Evolutionary conservation across 495 filamentous ascomycete genomes (phyloP).

Genomic region (Penicillium argentinense): DNA sequence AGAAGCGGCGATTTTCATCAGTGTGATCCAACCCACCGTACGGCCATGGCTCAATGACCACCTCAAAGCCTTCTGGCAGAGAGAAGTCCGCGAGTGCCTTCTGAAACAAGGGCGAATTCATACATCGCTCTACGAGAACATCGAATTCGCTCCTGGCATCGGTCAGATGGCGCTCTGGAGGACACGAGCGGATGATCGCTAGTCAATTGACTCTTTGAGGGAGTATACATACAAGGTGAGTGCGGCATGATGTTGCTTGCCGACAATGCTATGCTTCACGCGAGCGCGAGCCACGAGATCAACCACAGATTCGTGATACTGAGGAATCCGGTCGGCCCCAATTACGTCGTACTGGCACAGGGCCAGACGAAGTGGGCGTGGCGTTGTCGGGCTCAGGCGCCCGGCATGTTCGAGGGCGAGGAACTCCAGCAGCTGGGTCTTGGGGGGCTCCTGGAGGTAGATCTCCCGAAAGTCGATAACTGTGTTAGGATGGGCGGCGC

Average conservation of each 20-base stretch:
- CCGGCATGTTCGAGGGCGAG: slow-evolving; percentile 52
- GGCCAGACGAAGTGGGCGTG: slow-evolving; percentile 58
- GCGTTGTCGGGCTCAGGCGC: slow-evolving; percentile 43
- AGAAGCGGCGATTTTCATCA: slow-evolving; percentile 55
- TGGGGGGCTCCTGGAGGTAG: slow-evolving; percentile 52
- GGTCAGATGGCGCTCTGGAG: too few relatives aligned
- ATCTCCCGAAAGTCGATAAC: slow-evolving; percentile 55
- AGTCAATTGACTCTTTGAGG: background rate
- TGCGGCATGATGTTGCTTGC: slow-evolving; percentile 58
- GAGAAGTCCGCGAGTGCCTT: slow-evolving; percentile 58
- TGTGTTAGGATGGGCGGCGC: slow-evolving; percentile 37
- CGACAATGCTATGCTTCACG: slow-evolving; percentile 53
- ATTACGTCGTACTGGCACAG: slow-evolving; percentile 67
- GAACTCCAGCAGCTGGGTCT: slow-evolving; percentile 45
- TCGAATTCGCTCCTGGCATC: slow-evolving; percentile 63
- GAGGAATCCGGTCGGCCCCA: slow-evolving; percentile 52
- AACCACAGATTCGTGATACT: slow-evolving; percentile 63
- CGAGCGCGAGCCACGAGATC: slow-evolving; percentile 52
- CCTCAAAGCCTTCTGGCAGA: slow-evolving; percentile 60
- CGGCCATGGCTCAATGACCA: slow-evolving; percentile 71
- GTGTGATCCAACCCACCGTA: slow-evolving; percentile 61
- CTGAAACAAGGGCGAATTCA: slow-evolving; percentile 60
- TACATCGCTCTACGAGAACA: slow-evolving; percentile 59
- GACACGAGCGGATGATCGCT: too few relatives aligned
- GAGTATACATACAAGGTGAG: slow-evolving; percentile 53